phyloP scores from a whole-genome alignment of 805 yeast species.

The Pichia deserticola region DNA sequence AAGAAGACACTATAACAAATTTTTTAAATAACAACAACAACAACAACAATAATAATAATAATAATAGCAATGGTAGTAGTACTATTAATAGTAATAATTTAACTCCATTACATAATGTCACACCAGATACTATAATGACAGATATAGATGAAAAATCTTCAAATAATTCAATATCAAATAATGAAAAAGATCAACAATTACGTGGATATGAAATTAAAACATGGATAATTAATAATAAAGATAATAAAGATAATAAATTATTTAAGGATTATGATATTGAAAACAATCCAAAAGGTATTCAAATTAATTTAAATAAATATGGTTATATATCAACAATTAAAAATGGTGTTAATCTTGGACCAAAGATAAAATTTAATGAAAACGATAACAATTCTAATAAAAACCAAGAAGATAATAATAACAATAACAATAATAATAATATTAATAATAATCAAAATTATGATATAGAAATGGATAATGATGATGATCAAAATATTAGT shows the following conservation, averaged over 20 bases:
- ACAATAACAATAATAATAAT: neutral
- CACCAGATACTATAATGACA: constrained; percentile 1
- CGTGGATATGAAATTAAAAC: constrained; percentile 29
- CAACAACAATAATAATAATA: neutral
- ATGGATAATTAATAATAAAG: constrained; percentile 22
- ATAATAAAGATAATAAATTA: neutral
- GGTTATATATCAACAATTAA: neutral
- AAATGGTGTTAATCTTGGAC: neutral
- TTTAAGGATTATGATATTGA: neutral
- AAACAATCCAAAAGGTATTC: neutral
- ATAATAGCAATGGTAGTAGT: no score
- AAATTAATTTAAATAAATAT: neutral
- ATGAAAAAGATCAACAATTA: constrained; percentile 16
- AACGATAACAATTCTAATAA: no score
- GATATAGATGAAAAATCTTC: no score
- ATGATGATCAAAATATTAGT: no score
- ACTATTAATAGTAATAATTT: no score
- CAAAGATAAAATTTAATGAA: no score
- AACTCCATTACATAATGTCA: neutral
- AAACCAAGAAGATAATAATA: neutral
- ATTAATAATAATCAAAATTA: neutral
- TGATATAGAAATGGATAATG: no score
- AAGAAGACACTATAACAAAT: neutral
- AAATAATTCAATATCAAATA: no score
- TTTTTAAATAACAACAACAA: neutral